A percentile compares a stretch with the other conserved stretches of the same genome.
phyloP scores from a whole-genome alignment of 2,329 filamentous ascomycete species.

The Botrytis byssoidea region DNA sequence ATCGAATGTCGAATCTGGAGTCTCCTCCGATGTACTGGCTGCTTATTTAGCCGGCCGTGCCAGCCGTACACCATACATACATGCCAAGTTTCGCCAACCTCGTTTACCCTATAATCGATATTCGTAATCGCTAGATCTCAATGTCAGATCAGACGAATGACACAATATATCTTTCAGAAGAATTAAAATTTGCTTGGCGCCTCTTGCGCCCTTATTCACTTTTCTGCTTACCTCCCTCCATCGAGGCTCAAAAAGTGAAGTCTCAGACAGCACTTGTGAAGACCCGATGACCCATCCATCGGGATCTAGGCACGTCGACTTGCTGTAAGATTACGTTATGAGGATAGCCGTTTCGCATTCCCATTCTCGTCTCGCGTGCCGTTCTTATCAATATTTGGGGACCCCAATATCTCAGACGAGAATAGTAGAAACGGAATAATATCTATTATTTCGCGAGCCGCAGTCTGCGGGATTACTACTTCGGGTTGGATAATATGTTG shows the following conservation, averaged over 20 bases:
- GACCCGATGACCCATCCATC: background rate
- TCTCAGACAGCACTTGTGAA: background rate
- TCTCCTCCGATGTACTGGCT: background rate
- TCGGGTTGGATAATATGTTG: background rate
- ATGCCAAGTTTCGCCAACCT: background rate
- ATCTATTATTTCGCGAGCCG: background rate
- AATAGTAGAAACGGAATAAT: background rate
- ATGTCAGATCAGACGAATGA: background rate
- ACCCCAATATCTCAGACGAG: background rate
- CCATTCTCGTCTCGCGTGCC: background rate
- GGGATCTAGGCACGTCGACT: background rate
- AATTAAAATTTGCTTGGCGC: background rate
- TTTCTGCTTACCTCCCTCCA: background rate
- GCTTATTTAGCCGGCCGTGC: background rate
- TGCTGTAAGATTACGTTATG: background rate
- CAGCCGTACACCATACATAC: background rate
- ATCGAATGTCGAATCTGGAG: background rate
- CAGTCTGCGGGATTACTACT: constrained; percentile 1
- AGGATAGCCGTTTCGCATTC: background rate
- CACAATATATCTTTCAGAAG: background rate
- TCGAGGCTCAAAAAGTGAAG: constrained; percentile 1
- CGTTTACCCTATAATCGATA: background rate
- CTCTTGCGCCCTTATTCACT: background rate
- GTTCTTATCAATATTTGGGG: background rate
- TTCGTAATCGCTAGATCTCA: background rate